phyloP scores from a whole-genome alignment of 176 grass and related monocot species.

The Oryza brachyantha region DNA sequence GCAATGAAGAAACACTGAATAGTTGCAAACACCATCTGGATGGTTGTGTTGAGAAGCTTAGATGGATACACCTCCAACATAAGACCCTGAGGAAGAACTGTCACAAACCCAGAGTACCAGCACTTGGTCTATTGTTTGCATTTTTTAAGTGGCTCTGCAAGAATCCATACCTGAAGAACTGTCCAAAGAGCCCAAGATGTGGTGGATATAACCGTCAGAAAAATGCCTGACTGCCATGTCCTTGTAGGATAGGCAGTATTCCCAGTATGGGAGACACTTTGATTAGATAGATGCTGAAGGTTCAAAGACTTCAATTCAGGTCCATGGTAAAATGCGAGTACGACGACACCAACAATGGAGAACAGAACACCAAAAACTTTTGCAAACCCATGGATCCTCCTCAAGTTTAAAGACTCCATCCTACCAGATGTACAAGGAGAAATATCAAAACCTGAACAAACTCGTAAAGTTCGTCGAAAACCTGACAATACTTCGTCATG shows the following conservation, averaged over 20 bases:
- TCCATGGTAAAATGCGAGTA: slow-evolving; percentile 64
- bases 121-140: slow-evolving; percentile 3
- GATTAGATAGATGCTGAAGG: slow-evolving; percentile 25
- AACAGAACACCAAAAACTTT: slow-evolving; percentile 38
- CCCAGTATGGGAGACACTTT: not conserved
- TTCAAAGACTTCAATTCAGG: slow-evolving; percentile 47
- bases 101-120: not conserved
- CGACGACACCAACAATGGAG: slow-evolving; percentile 28
- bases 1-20: slow-evolving; percentile 54
- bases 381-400: slow-evolving; percentile 38
- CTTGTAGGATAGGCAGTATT: not conserved
- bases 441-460: not conserved
- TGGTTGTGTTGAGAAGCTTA: slow-evolving; percentile 45
- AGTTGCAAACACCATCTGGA: slow-evolving; percentile 47
- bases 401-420: slow-evolving; percentile 57
- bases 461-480: not conserved
- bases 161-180: slow-evolving; percentile 45
- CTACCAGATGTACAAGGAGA: slow-evolving; percentile 21
- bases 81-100: slow-evolving; percentile 19
- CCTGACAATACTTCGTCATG: not conserved
- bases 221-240: slow-evolving; percentile 47
- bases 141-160: not conserved
- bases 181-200: slow-evolving; percentile 50
- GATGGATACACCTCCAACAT: slow-evolving; percentile 53
- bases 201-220: slow-evolving; percentile 29